phyloP scores from a whole-genome alignment of 2,329 filamentous ascomycete genomes.

The Talaromyces albobiverticillius region DNA sequence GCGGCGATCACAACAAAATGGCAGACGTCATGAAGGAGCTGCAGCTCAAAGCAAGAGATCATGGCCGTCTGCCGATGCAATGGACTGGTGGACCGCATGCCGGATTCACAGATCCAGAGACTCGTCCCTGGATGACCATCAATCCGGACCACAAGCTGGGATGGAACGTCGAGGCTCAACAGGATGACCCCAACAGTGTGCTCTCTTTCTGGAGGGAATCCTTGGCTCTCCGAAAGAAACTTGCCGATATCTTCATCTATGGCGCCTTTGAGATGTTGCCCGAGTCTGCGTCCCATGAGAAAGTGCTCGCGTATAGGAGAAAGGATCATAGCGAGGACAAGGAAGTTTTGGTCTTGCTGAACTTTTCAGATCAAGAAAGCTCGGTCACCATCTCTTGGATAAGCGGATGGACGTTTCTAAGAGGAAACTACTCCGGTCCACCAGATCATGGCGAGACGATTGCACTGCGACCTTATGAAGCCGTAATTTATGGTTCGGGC shows the following conservation, averaged over 20 bases:
- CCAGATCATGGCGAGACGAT: not conserved
- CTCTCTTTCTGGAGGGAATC: conserved; percentile 58
- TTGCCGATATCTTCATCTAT: conserved; percentile 1
- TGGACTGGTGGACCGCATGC: conserved; percentile 56
- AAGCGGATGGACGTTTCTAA: not conserved
- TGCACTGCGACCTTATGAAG: conserved; percentile 1
- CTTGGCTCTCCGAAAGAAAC: conserved; percentile 30
- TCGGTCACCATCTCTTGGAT: not conserved
- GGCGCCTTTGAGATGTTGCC: conserved; percentile 24
- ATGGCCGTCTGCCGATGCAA: conserved; percentile 65
- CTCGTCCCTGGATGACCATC: conserved; percentile 64
- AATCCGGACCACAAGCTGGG: conserved; percentile 54
- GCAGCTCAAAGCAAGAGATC: conserved; percentile 48
- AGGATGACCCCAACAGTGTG: conserved; percentile 39
- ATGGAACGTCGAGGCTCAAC: conserved; percentile 54
- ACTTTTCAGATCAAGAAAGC: conserved; percentile 3
- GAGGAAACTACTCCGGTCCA: not conserved
- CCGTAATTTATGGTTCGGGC: not conserved
- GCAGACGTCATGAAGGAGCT: conserved; percentile 15
- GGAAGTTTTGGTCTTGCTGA: not conserved
- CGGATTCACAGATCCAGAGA: conserved; percentile 55
- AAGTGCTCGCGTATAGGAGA: not conserved
- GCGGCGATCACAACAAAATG: conserved; percentile 12
- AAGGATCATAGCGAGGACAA: not conserved
- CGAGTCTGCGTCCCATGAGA: not conserved